A percentile compares a stretch with the other conserved stretches of the same genome.
Evolutionary conservation across 2,329 filamentous ascomycete genomes (phyloP).

Genomic region (Ascocoryne sarcoides): DNA sequence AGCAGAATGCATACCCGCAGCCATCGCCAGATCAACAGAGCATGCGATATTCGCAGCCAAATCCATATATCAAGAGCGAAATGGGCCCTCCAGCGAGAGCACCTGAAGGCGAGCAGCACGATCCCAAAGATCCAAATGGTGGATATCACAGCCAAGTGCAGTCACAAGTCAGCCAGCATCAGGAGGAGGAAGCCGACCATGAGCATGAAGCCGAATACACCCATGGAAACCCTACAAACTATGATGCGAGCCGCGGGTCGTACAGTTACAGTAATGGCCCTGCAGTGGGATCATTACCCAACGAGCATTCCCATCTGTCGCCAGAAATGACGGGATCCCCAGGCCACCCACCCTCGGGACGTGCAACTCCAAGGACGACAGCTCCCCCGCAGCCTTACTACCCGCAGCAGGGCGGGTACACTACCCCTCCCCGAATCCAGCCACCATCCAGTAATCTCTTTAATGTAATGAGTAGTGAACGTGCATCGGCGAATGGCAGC

Average conservation of each 20-base stretch:
- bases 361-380: conserved; percentile 77
- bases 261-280: conserved; percentile 69
- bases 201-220: conserved; percentile 80
- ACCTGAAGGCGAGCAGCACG: conserved; percentile 49
- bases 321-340: conserved; percentile 79
- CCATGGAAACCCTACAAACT: conserved; percentile 64
- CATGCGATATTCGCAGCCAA: conserved; percentile 53
- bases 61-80: conserved; percentile 69
- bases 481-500: conserved; percentile 57
- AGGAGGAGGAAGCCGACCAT: conserved; percentile 63
- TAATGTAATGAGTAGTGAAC: conserved; percentile 79
- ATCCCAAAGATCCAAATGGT: conserved; percentile 57
- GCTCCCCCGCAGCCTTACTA: conserved; percentile 67
- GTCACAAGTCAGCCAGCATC: conserved; percentile 43
- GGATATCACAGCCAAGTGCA: conserved; percentile 49
- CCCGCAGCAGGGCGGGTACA: conserved; percentile 54
- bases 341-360: conserved; percentile 64
- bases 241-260: conserved; percentile 61
- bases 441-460: conserved; percentile 74
- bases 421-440: conserved; percentile 64
- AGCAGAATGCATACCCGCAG: conserved; percentile 62
- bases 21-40: conserved; percentile 51
- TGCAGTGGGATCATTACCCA: conserved; percentile 55
- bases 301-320: conserved; percentile 68
- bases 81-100: conserved; percentile 72